Evolutionary conservation across 768 basidiomycete genomes (phyloP).

Genomic region (Macrolepiota dolichaula): DNA sequence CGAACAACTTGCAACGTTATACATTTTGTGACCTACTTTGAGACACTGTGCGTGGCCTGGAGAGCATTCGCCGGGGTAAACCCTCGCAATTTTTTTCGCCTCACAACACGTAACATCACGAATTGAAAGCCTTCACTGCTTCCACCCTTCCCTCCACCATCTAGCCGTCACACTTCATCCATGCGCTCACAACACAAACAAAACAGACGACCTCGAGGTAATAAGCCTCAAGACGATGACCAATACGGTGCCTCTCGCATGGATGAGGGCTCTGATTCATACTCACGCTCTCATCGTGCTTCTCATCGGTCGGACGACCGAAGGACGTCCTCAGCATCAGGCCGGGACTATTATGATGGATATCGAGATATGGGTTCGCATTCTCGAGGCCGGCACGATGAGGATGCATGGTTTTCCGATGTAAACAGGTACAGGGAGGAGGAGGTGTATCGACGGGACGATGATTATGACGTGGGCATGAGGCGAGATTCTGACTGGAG

Average conservation of each 20-base stretch:
- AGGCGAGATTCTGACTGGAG: constrained; percentile 47
- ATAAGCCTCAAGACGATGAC: constrained; percentile 49
- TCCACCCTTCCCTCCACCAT: constrained; percentile 20
- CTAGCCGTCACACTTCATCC: constrained; percentile 18
- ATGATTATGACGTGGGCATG: constrained; percentile 41
- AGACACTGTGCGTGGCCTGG: background rate
- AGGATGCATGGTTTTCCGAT: constrained; percentile 51
- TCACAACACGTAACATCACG: constrained; percentile 31
- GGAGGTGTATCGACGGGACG: constrained; percentile 47
- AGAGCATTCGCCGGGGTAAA: constrained; percentile 19
- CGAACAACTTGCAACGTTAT: background rate
- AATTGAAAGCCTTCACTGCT: constrained; percentile 13
- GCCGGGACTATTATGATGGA: constrained; percentile 39
- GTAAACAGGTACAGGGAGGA: constrained; percentile 43
- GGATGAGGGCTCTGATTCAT: constrained; percentile 49
- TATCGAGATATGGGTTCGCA: constrained; percentile 54
- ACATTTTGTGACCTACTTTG: constrained; percentile 3
- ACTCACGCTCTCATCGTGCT: constrained; percentile 45
- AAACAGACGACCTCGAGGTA: constrained; percentile 49
- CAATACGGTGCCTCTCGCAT: constrained; percentile 46
- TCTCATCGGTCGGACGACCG: constrained; percentile 46
- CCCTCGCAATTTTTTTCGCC: constrained; percentile 28
- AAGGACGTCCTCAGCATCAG: constrained; percentile 41
- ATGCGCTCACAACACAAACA: constrained; percentile 43
- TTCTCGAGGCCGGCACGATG: constrained; percentile 50